Percentiles rank a stretch among this genome's conserved stretches.
Conservation (phyloP, 768 basidiomycete species). For the Psilocybe azurescens region DNA sequence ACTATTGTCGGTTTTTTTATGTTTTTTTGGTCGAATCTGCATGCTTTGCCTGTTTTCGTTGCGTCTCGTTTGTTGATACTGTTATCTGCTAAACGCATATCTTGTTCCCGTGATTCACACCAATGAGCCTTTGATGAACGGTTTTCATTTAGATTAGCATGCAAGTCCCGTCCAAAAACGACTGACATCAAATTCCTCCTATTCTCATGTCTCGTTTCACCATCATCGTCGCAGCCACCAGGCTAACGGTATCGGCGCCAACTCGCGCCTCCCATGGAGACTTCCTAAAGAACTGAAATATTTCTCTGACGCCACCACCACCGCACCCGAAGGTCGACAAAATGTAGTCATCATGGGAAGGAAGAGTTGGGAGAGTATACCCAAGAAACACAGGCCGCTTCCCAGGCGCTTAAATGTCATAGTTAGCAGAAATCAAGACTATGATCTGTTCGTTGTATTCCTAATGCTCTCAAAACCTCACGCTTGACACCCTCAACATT, state of each 20-base stretch:
- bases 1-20: background rate
- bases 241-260: constrained; percentile 85
- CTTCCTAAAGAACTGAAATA: constrained; percentile 90
- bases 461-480: background rate
- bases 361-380: constrained; percentile 98
- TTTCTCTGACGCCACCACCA: constrained; percentile 81
- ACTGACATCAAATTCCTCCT: background rate
- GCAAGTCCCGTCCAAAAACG: background rate
- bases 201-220: constrained; percentile 70
- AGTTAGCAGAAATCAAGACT: constrained; percentile 63
- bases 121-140: constrained; percentile 7
- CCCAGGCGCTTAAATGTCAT: constrained; percentile 79
- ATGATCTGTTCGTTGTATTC: constrained; percentile 59
- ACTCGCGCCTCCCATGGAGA: constrained; percentile 84
- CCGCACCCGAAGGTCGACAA: constrained; percentile 52
- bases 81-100: constrained; percentile 1
- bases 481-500: background rate
- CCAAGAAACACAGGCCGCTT: constrained; percentile 81
- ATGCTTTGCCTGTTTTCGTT: constrained; percentile 16
- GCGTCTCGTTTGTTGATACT: constrained; percentile 7
- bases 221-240: constrained; percentile 93
- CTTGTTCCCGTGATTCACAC: too few relatives aligned
- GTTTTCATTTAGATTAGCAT: background rate
- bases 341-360: constrained; percentile 96
- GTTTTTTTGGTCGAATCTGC: constrained; percentile 12